Evolutionary conservation across 495 filamentous ascomycete species (phyloP), one percentile per base, ranked within the genome.

Genomic region (Penicillium goetzii): DNA sequence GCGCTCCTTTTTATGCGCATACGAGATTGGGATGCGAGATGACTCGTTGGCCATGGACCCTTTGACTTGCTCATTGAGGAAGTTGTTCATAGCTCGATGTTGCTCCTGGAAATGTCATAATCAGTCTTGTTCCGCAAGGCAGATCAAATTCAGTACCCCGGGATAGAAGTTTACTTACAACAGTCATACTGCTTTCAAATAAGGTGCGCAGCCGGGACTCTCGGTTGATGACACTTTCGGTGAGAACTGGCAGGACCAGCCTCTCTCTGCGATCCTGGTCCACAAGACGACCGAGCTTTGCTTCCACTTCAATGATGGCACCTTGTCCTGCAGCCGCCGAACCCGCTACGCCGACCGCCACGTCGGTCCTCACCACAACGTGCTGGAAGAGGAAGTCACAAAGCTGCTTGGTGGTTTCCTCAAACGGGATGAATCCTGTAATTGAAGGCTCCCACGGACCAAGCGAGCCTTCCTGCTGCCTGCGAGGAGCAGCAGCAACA

Each of bases 241-340:
- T 85, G 33, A 76, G 54, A 11, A 95, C 78, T 8, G 87, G 86
- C 21, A 94, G 70, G 3, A 73, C 72, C 40, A 94, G 76, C 38
- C 92, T 83, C n/a, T 88, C 81, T 55, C 87, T 83, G 2, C 85
- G 88, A 61, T 84, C 82, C 73, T 83, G 87, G 68, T 93, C 88
- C 43, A 96, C 84, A 17, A 97, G 74, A 45, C 84, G 87, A 54
- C 94, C 94, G 19, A 98, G 74, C 73, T 97, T 97, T 10, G 92
- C 93, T 76, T 97, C 93, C 59, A 97, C 90, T 74, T 97, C 93
- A 41, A 96, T 83, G 59, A 92, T 83, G n/a, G 90, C 83, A 5
- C 85, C 87, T 56, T 89, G 85, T 26, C 83, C 82, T 10, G 65
- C 65, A 5, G 84, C 75, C 62, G 83, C 81, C 30, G 77, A 76